Percentiles rank a stretch among this genome's conserved stretches.
These are phyloP conservation scores for Neopestalotiopsis sp. DNA, from an alignment of 2,329 filamentous ascomycete genomes.

Conservation along the genomic window DNA sequence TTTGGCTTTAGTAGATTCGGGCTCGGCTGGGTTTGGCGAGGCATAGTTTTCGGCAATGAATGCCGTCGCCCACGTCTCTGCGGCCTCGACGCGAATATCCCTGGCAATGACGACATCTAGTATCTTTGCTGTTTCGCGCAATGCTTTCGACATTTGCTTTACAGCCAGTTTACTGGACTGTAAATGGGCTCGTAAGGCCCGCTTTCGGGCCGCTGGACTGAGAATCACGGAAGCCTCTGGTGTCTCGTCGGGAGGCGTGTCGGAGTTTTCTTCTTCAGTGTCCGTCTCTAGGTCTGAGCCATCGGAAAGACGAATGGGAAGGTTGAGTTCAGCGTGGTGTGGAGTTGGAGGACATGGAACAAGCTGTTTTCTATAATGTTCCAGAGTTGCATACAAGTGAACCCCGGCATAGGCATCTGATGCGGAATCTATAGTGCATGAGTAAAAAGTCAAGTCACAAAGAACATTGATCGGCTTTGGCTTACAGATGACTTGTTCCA, in stretches of 20 bases:
- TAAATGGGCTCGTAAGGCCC: conserved; percentile 13
- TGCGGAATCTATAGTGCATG: conserved; percentile 66
- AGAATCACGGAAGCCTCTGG: conserved; percentile 10
- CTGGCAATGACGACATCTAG: conserved; percentile 24
- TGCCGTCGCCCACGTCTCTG: conserved; percentile 43
- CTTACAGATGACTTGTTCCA: conserved; percentile 74
- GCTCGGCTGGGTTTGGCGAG: not conserved
- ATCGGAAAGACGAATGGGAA: conserved; percentile 64
- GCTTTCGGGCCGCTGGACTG: conserved; percentile 23
- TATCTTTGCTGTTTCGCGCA: not conserved
- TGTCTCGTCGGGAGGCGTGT: conserved; percentile 14
- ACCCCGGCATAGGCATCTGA: conserved; percentile 83
- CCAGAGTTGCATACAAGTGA: conserved; percentile 74
- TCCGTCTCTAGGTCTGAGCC: conserved; percentile 39
- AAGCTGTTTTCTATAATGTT: conserved; percentile 70
- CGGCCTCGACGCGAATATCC: conserved; percentile 50
- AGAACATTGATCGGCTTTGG: conserved; percentile 20
- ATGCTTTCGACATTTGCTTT: not conserved
- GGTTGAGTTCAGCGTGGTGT: conserved; percentile 68
- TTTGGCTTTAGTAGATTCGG: not conserved
- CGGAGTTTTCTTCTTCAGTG: conserved; percentile 30
- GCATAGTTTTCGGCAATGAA: conserved; percentile 41
- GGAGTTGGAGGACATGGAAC: conserved; percentile 75
- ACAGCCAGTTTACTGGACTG: not conserved
- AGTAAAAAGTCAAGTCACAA: not conserved